Evolutionary conservation across 2,329 filamentous ascomycete species (phyloP), one percentile per base, ranked within the genome.

Genomic region (Zymoseptoria brevis): DNA sequence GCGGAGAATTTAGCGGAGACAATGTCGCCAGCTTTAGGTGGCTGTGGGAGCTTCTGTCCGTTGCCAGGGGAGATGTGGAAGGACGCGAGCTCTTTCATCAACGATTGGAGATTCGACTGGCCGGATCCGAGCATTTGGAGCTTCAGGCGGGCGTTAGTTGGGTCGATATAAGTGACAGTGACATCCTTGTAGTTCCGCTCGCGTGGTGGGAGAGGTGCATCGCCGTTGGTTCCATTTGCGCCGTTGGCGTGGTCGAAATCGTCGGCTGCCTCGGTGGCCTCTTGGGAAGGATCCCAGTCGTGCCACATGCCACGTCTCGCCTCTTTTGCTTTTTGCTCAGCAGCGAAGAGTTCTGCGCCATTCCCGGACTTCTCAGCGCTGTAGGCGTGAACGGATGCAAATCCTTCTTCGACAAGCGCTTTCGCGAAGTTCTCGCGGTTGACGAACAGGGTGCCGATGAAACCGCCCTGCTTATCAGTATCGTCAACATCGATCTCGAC

Each of bases 371-470:
- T 96, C 77, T 99, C 93, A 0, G 94, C 94, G 22, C 93, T 96
- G 78, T 96, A 97, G 58, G 87, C 86, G 73, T 97, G 93, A 16
- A 99, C 93, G 19, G 87, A 87, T 16, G 94, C 93, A 29, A 96
- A 81, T 62, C 94, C 94, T 76, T 99, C 94, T 75, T 97, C 94
- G 1, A 99, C 85, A 1, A 99, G 83, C 1, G 90, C 75, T 80
- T 96, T 96, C 69, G 92, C 90, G 71, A 99, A 96, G 78, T 89
- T 97, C 76, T 97, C 93, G 56, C 92, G 89, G 79, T 91, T 93
- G 73, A 99, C 84, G 74, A 91, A 96, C 22, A 99, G 81, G 13
- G 90, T 89, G 57, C 94, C 94, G 67, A 99, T 97, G 79, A 99
- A 99, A 45, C 94, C 94, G 68, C 94, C 94, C 24, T 94, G 87